Conservation (phyloP, 495 filamentous ascomycete species). For the Xylaria cubensis region DNA sequence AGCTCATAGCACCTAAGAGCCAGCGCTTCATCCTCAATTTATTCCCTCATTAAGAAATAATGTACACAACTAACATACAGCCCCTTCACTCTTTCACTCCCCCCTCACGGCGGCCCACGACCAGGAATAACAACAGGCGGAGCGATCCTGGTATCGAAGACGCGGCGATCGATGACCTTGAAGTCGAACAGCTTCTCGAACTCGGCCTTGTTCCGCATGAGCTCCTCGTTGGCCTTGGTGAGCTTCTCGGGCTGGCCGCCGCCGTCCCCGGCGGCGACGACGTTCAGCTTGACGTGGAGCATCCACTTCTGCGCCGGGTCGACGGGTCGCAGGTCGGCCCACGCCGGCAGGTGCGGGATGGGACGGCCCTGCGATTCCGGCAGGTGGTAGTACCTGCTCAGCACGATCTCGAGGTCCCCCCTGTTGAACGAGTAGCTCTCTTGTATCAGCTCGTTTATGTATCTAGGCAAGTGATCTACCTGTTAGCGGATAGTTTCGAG, state of each 20-base stretch:
- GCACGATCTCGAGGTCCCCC: slow-evolving; percentile 49
- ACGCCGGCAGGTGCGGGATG: slow-evolving; percentile 30
- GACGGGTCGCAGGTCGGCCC: slow-evolving; percentile 35
- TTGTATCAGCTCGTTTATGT: slow-evolving; percentile 48
- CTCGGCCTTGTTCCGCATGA: slow-evolving; percentile 42
- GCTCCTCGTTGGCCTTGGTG: slow-evolving; percentile 45
- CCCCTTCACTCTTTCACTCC: background rate
- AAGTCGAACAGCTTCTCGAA: slow-evolving; percentile 55
- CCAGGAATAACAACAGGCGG: slow-evolving; percentile 30
- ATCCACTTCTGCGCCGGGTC: slow-evolving; percentile 47
- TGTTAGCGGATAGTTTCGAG: background rate
- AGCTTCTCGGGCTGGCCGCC: slow-evolving; percentile 51
- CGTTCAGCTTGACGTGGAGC: slow-evolving; percentile 48
- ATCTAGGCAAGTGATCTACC: too few relatives aligned
- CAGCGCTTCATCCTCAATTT: background rate
- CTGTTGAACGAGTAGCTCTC: slow-evolving; percentile 52
- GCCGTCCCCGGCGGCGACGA: slow-evolving; percentile 38
- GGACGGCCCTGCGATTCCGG: slow-evolving; percentile 31
- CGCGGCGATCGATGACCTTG: slow-evolving; percentile 48
- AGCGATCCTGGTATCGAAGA: slow-evolving; percentile 47
- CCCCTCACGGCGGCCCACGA: slow-evolving; percentile 23
- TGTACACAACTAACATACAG: background rate
- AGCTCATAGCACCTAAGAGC: background rate
- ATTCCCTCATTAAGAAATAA: background rate
- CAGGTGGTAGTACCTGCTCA: slow-evolving; percentile 43